Base-by-base conservation (phyloP, 441 rosid species). In the Adansonia rubrostipa region DNA sequence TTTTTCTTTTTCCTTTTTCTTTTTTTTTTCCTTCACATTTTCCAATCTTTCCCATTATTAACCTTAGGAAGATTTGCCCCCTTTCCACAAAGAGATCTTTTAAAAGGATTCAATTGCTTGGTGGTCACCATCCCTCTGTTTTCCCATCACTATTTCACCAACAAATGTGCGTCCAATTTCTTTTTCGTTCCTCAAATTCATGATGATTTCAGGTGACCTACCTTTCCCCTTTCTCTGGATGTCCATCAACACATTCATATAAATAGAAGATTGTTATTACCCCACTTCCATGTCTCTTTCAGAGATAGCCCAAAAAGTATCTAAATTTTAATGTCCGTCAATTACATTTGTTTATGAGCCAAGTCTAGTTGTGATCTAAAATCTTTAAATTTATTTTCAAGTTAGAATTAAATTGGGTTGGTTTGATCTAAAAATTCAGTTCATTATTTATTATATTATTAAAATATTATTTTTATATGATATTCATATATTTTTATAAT, bases 111-210 rank as follows among this genome's bases (percentile, higher is more conserved):
- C 3, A 57, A 45, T 60, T 76, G 40, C 44, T 57, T 77, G 64
- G 60, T 79, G 80, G 82, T 79, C 79, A 54, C 68, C 74, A 8
- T 80, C 78, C 45, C 54, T 57, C 57, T 76, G 77, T 54, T 17
- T 57, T 64, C 57, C 67, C 62, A 71, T 36, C 63, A 61, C 33
- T 73, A 56, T 53, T 75, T 40, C 45, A 53, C 71, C 28, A 79
- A 62, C 40, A 54, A 57, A 11, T 64, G 74, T 28, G 69, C 22
- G 19, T 56, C 44, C 47, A 72, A 47, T 71, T 36, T 51, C 50
- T 69, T 76, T 70, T 62, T 79, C 78, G 44, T 53, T 42, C 67
- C 60, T 67, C 36, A 10, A 51, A 68, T 68, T 61, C 62, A 36
- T 33, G 54, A 61, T 54, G n/a, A 54, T 76, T 45, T 56, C 71